Percentiles rank a stretch among this genome's conserved stretches.
phyloP scores from a whole-genome alignment of 139 green algal species.

The Volvox reticuliferus region DNA sequence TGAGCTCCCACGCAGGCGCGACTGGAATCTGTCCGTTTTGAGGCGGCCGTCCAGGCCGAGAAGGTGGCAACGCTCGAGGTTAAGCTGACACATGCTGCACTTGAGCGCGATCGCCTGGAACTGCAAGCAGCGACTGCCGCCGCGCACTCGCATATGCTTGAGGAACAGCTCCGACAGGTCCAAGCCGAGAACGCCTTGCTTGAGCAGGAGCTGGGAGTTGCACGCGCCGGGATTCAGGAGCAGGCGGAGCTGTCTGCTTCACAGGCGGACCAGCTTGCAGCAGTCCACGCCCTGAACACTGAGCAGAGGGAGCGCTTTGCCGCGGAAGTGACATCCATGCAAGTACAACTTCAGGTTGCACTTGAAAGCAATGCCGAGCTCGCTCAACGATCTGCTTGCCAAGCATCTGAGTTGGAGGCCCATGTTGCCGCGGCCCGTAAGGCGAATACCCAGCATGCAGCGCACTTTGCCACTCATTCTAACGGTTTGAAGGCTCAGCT shows the following conservation, averaged over 20 bases:
- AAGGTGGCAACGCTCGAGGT: neutral
- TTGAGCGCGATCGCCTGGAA: neutral
- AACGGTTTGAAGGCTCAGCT: neutral
- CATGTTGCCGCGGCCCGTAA: neutral
- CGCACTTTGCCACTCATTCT: neutral
- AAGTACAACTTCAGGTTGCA: neutral
- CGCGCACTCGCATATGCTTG: constrained; percentile 6
- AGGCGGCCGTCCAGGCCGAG: neutral
- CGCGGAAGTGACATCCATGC: no score
- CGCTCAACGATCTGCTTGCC: neutral
- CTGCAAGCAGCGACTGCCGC: neutral
- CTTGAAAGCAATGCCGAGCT: neutral
- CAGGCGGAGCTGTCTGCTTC: neutral
- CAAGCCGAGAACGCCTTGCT: neutral
- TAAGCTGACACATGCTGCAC: neutral
- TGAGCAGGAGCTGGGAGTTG: neutral
- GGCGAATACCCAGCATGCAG: neutral
- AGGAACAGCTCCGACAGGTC: neutral
- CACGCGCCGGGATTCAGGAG: neutral
- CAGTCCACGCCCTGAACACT: neutral
- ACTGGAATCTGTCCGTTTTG: neutral
- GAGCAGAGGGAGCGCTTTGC: neutral
- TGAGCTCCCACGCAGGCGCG: neutral
- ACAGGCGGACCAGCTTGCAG: neutral
- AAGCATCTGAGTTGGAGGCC: neutral